Evolutionary conservation across 2,329 filamentous ascomycete species (phyloP).

Genomic region (Aspergillus latus): DNA sequence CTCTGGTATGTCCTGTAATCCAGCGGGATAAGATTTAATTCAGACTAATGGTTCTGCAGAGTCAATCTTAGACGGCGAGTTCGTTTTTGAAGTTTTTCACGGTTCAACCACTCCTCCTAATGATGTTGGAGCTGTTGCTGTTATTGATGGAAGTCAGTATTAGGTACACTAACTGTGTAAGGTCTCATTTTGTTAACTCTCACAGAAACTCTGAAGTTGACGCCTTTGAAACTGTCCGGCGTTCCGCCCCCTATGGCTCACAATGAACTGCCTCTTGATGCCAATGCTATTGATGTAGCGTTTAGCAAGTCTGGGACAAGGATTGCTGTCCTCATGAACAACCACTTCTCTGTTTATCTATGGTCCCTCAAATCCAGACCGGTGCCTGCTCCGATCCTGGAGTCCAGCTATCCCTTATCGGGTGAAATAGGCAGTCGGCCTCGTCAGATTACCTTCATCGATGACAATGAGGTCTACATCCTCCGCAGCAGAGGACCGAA

Average conservation of each 20-base stretch:
- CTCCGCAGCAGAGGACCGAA: slow-evolving; percentile 38
- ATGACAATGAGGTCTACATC: slow-evolving; percentile 44
- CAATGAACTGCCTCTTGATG: slow-evolving; percentile 65
- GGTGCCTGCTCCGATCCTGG: slow-evolving; percentile 38
- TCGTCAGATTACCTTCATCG: slow-evolving; percentile 50
- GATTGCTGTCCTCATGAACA: slow-evolving; percentile 70
- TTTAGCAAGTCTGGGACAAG: slow-evolving; percentile 65
- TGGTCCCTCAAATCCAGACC: slow-evolving; percentile 59
- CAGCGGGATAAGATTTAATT: slow-evolving; percentile 9
- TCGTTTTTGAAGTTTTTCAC: slow-evolving; percentile 65
- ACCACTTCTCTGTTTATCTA: slow-evolving; percentile 66
- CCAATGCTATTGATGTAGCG: slow-evolving; percentile 70
- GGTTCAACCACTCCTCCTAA: slow-evolving; percentile 69
- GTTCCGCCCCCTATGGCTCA: slow-evolving; percentile 91
- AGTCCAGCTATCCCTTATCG: slow-evolving; percentile 39
- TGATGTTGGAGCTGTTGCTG: slow-evolving; percentile 76
- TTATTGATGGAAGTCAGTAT: slow-evolving; percentile 72
- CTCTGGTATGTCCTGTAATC: slow-evolving; percentile 39
- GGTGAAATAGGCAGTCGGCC: slow-evolving; percentile 31
- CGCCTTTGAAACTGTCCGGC: slow-evolving; percentile 78
- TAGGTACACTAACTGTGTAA: background rate
- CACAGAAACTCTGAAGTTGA: slow-evolving; percentile 69
- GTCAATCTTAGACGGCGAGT: slow-evolving; percentile 62
- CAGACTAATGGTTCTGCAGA: slow-evolving; percentile 27
- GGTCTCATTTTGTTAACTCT: slow-evolving; percentile 24